Evolutionary conservation across 805 yeast genomes (phyloP), one percentile per base, ranked within the genome.

Genomic region (Cyberlindnera xishuangbannaensis): DNA sequence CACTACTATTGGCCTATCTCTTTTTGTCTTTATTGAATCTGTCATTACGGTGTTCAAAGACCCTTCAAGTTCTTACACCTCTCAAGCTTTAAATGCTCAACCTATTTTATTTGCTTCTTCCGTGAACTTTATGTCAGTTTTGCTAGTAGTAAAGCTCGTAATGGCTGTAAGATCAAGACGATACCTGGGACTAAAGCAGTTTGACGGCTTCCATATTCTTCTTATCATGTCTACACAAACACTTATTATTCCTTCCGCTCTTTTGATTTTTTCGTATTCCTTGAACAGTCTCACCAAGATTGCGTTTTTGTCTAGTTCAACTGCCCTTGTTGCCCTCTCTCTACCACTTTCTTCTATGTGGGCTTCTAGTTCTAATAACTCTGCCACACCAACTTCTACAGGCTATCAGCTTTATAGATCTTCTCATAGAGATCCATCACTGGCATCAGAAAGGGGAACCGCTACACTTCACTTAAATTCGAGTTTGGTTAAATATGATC

Each of bases 291-390:
- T 48, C 27, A 43, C 58, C 16, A 45, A 62, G 19, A 62, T 67
- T 45, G 53, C 68, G 23, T 40, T 76, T 44, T 54, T 69, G 16
- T 67, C 79, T 4, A 50, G 83, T 18, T 75, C 84, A 3, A 60
- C 75, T 2, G 61, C 83, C 16, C 45, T 86, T 6, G 78, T 82
- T 14, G 80, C 82, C 0, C 51, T 84, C 18, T 82, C 88, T 4
- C 62, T 87, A 34, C 96, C 96, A 1, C 57, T 88, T 30, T 76
- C 95, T 0, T 75, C 95, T 0, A 71, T 87, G 71, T 87, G 97
- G 97, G 95, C 96, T 0, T 64, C 79, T 4, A 64, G 86, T 3
- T 67, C 80, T 2, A 77, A 78, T 46, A 73, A 72, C 36, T 50
- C 67, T 2, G 36, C 67, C 4, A 45, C 45, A 7, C 69, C 78